Conservation (phyloP, 1,284 basidiomycete genomes). For the Cryptococcus maquisensis region DNA sequence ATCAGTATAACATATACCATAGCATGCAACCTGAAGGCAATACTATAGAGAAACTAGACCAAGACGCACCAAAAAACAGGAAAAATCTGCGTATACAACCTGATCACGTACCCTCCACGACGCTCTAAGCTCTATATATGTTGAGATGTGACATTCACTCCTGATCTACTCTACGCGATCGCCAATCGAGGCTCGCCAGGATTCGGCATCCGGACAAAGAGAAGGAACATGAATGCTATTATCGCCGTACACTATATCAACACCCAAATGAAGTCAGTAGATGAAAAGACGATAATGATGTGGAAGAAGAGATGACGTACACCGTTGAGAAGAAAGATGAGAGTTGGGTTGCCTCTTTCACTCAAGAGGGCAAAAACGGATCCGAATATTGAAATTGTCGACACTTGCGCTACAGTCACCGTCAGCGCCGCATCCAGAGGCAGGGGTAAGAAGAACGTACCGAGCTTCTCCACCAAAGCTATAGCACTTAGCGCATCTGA, state of each 20-base stretch:
- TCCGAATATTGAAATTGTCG: constrained; percentile 38
- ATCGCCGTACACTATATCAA: constrained; percentile 27
- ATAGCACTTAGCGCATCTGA: constrained; percentile 44
- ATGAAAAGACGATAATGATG: no score
- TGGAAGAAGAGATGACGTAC: constrained; percentile 15
- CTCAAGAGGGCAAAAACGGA: constrained; percentile 31
- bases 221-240: constrained; percentile 29
- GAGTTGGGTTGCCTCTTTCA: constrained; percentile 25
- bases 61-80: no score
- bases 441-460: constrained; percentile 5
- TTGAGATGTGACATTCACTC: no score
- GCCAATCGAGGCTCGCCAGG: constrained; percentile 1
- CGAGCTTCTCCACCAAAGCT: constrained; percentile 43
- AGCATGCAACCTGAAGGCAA: no score
- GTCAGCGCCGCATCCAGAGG: not conserved
- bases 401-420: constrained; percentile 24
- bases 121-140: no score
- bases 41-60: no score
- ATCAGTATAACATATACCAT: no score
- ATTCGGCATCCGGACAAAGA: constrained; percentile 35
- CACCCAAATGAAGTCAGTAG: no score
- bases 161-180: constrained; percentile 1
- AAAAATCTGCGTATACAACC: no score
- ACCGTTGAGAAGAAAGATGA: constrained; percentile 38
- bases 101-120: not conserved